Conservation (phyloP, 1,284 basidiomycete genomes). For the Crepidotus sp. region DNA sequence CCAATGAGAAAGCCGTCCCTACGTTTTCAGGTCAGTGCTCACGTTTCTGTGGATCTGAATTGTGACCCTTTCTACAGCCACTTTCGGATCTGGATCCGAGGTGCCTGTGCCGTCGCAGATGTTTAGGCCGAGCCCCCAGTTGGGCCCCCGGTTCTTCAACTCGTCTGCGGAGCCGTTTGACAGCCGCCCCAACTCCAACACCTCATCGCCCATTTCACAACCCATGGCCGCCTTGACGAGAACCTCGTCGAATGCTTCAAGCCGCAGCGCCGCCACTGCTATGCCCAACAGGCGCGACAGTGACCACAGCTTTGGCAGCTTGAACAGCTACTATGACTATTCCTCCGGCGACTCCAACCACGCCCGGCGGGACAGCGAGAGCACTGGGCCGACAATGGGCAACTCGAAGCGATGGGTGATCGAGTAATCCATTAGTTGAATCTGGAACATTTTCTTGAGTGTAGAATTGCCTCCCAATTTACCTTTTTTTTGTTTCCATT, state of each 20-base stretch:
- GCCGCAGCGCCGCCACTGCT: conserved; percentile 9
- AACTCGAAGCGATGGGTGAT: conserved; percentile 18
- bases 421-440: conserved; percentile 9
- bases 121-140: conserved; percentile 26
- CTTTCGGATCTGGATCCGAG: conserved; percentile 35
- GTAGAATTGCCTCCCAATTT: conserved; percentile 9
- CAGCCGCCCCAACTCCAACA: conserved; percentile 16
- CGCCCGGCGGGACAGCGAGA: conserved; percentile 17
- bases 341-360: conserved; percentile 16
- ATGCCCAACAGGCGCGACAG: conserved; percentile 14
- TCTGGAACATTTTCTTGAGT: conserved; percentile 6
- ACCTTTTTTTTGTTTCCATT: conserved; percentile 4
- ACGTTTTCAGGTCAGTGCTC: conserved; percentile 35
- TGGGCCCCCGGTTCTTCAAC: conserved; percentile 45
- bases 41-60: not conserved
- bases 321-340: conserved; percentile 21
- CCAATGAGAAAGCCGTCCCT: conserved; percentile 40
- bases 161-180: conserved; percentile 35
- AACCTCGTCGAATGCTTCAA: conserved; percentile 11
- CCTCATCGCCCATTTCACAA: conserved; percentile 20
- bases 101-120: conserved; percentile 34
- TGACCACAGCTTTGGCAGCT: conserved; percentile 18
- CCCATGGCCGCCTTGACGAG: conserved; percentile 20
- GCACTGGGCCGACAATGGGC: conserved; percentile 7
- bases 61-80: conserved; percentile 17